Percentiles rank a stretch among this genome's conserved stretches.
These are phyloP conservation scores for Komagataea norvegica DNA, from an alignment of 1,139 yeast genomes.

Conservation along the genomic window DNA sequence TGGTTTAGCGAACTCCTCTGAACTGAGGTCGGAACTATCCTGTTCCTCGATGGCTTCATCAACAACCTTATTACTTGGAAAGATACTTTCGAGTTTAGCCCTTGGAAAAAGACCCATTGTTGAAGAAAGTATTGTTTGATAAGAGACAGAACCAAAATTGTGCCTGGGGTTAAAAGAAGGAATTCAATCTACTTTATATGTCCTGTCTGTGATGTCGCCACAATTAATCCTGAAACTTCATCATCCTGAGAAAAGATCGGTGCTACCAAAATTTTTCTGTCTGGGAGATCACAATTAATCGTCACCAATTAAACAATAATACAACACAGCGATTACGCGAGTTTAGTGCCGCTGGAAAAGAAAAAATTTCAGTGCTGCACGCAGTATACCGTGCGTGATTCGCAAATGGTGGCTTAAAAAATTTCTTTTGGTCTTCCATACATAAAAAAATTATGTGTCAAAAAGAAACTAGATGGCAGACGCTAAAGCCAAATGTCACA, in stretches of 20 bases:
- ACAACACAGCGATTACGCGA: too few species aligned
- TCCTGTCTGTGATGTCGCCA: background rate
- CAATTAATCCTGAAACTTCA: background rate
- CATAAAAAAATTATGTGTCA: background rate
- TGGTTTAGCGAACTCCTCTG: conserved; percentile 13
- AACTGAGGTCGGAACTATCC: background rate
- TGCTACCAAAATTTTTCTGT: conserved; percentile 1
- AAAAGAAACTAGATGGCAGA: too few species aligned
- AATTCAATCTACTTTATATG: background rate
- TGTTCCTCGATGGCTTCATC: background rate
- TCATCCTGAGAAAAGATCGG: background rate
- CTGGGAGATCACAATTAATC: too few species aligned
- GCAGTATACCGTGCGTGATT: too few species aligned
- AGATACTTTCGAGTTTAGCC: too few species aligned
- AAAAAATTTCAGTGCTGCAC: too few species aligned
- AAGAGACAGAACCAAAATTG: too few species aligned
- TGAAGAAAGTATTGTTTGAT: background rate
- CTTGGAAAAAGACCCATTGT: background rate
- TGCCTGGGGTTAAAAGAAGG: too few species aligned
- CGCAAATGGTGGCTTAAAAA: background rate
- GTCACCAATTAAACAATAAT: too few species aligned
- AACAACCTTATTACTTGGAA: background rate
- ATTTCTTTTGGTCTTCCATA: background rate
- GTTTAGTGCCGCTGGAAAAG: too few species aligned
- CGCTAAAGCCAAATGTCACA: too few species aligned